Evolutionary conservation across 176 grass and related monocot genomes (phyloP), one percentile per base, ranked within the genome.

Genomic region (Hordeum vulgare): DNA sequence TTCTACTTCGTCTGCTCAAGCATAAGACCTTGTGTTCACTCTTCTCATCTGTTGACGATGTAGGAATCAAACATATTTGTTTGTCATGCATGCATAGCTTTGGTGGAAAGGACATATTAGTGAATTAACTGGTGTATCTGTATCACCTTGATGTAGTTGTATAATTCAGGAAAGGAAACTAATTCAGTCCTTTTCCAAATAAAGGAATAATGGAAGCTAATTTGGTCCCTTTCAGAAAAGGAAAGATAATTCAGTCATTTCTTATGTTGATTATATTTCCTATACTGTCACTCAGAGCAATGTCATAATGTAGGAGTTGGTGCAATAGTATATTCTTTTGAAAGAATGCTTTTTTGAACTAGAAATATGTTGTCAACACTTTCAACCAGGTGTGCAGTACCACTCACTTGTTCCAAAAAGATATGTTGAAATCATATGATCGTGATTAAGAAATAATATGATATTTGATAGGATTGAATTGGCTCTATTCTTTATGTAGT

Each of bases 1-100:
- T 72, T 97, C 73, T 97, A 89, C 86, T 94, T 92, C 85, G 94
- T 94, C 36, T 89, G 94, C 42, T 67, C 40, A 74, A 83, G 60
- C 86, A 89, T 94, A 92, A 88, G 91, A 65, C 31, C 31, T 33
- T 33, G 31, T 83, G 15, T 34, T 11, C 17, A 5, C 18, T 41
- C 13, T 20, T 82, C n/a, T 68, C n/a, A 40, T 27, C 1, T 51
- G 10, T 18, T 77, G 23, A 1, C 3, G 37, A 39, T 39, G 8
- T 9, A 39, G 6, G 8, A 39, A 39, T 39, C 8, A 39, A 39
- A 33, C 31, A 33, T 33, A 39, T 39, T 39, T 39, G 37, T 9
- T 39, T 39, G 37, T 39, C 3, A 39, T 5, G 7, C 37, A 8
- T 39, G 37, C 37, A 39, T 39, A 39, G 8, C 37, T 39, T 39